Base-by-base conservation (phyloP, 163 green algal species). In the Scenedesmus sp. region DNA sequence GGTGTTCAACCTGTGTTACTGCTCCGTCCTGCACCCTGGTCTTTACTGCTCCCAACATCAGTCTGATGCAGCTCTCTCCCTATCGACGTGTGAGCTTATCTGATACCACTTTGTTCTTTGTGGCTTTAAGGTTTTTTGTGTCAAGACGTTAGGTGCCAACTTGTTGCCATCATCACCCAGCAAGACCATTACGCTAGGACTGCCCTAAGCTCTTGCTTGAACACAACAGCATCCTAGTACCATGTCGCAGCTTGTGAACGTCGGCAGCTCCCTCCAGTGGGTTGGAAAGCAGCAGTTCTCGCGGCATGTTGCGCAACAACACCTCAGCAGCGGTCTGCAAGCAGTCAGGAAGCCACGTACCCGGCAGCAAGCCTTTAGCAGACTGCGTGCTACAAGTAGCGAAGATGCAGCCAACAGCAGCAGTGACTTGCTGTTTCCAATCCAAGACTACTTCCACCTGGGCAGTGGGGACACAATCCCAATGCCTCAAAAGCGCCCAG, bases 381-480 rank as follows among this genome's bases (percentile, higher is more conserved):
- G 30, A 40, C 2, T 37, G 30, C 65, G 65, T 76, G 65, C 65
- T 24, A 76, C 65, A 10, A 76, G 30, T 40, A 76, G 65, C 65
- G 65, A 76, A 26, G 65, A 76, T 76, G 65, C 65, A 76, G 65
- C 65, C 65, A 76, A 76, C 73, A 83, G 73, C 37, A 83, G 73
- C 73, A 83, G 73, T 61, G 78, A 82, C 73, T 12, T 82, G 30
- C 35, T 82, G 37, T 46, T 82, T 43, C 43, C 26, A 35, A 84
- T 43, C n/a, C 51, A 51, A 18, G 82, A n/a, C n/a, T 87, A n/a
- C 82, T 87, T 40, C 15, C 78, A 68, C 42, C 61, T 92, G n/a
- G 88, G 88, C 42, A 73, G 56, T 40, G 88, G 88, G 10, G 88
- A 92, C 73, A 73, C 81, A 24, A 88, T 92, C 46, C 15, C 56